Evolutionary conservation across 169 alveolate species (phyloP), one percentile per base, ranked within the genome.

Genomic region (Plasmodium reichenowi): DNA sequence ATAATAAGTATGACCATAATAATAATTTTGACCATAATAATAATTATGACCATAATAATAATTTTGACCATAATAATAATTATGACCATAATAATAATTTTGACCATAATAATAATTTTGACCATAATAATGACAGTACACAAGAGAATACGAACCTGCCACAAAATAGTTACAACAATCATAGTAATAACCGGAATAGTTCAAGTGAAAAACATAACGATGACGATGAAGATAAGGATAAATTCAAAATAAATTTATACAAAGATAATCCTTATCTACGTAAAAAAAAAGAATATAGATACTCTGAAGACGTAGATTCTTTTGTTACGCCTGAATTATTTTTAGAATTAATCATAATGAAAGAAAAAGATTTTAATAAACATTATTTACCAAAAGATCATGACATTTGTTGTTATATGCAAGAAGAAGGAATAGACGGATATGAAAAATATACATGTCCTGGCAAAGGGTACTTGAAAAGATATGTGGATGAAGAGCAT

Each of bases 311-410:
- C 1, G 74, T 17, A 5, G 68, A 86, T 3, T 54, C 58, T 24
- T 13, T 29, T 60, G 68, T 45, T 20, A 13, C 72, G n/a, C n/a
- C 76, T 10, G 73, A 86, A 43, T 22, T 86, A 47, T 86, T 86
- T 86, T 86, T 86, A 54, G 92, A 86, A 86, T 32, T 86, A 45
- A 52, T 86, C 1, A 70, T 86, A 24, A 86, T 86, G 92, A 86
- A 72, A 74, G 92, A 86, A 47, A 86, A 24, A 20, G 92, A 86
- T 45, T 86, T 86, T 73, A 86, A 71, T 72, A 67, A 38, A 54
- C 62, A 17, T 59, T 86, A 86, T 71, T 50, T 86, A 71, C 87
- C 92, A n/a, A 70, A 86, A 72, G 76, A 86, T 72, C 13, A 43
- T 3, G 64, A 86, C 52, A 67, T 86, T 3, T 86, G 92, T 58